Evolutionary conservation across 2,329 filamentous ascomycete species (phyloP).

Genomic region (Cercospora sojina): DNA sequence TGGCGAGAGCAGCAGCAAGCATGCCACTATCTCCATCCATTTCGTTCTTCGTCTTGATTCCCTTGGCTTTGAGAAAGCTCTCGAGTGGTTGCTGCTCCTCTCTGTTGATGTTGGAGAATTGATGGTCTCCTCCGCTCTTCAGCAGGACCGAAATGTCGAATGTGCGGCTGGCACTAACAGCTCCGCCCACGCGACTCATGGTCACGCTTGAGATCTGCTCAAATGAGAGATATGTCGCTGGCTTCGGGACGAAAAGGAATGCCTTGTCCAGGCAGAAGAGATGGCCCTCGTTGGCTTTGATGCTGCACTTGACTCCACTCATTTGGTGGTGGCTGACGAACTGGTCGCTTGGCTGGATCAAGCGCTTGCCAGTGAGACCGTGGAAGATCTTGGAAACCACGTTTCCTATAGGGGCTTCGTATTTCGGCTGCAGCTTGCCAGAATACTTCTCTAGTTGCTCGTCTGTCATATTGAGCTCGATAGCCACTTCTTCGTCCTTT

Average conservation of each 20-base stretch:
- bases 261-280: constrained; percentile 97
- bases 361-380: constrained; percentile 90
- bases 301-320: constrained; percentile 97
- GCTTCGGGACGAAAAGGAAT: constrained; percentile 98
- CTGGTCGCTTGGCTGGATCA: constrained; percentile 89
- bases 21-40: constrained; percentile 81
- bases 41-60: constrained; percentile 95
- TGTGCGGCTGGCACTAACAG: constrained; percentile 87
- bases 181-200: constrained; percentile 92
- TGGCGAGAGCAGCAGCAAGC: constrained; percentile 75
- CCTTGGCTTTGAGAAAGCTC: constrained; percentile 95
- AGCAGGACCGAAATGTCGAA: constrained; percentile 95
- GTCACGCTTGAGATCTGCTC: constrained; percentile 89
- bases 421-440: constrained; percentile 81
- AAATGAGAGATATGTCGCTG: constrained; percentile 93
- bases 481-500: constrained; percentile 92
- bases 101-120: constrained; percentile 98
- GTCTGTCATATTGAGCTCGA: constrained; percentile 94
- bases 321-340: constrained; percentile 92
- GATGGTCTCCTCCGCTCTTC: constrained; percentile 84
- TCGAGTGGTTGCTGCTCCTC: constrained; percentile 97
- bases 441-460: constrained; percentile 87
- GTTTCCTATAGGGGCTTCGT: constrained; percentile 89
- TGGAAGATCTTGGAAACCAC: constrained; percentile 96
- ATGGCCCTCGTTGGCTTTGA: constrained; percentile 98